Evolutionary conservation across 306 rosid genomes (phyloP), one percentile per base, ranked within the genome.

Genomic region (Purshia tridentata): DNA sequence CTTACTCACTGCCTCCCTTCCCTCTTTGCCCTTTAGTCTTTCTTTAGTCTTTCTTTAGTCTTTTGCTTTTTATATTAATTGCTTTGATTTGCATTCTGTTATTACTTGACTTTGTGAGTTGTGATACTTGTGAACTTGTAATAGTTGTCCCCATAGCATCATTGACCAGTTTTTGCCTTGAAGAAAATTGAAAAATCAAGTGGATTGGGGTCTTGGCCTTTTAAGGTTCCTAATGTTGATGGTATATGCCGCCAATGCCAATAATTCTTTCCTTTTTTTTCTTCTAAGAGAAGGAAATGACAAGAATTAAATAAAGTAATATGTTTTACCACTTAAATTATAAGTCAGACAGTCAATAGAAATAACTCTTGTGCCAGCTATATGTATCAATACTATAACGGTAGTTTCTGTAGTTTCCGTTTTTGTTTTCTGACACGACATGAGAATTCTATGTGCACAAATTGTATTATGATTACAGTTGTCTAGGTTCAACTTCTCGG

Each of bases 51-150:
- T 9, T 9, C 16, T 37, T 67, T 61, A 52, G 18, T 23, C 9
- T 41, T 41, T 39, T 39, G 40, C 51, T 6, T 37, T 58, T 19
- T 40, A n/a, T 29, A 59, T 59, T 59, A 35, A 59, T 48, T 39
- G 42, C 42, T 68, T 68, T 69, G 10, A 16, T 18, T 44, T 51
- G 29, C 63, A 51, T 15, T 39, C 47, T 22, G 52, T 40, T 37
- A 48, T 4, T 39, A 16, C 74, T 50, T 44, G 66, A 70, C 65
- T 44, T 55, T 42, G 75, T 70, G 47, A 56, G 22, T 2, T 56
- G 54, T 8, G 42, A 23, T 22, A 18, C 4, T 15, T 20, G 29
- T 56, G n/a, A n/a, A n/a, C n/a, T n/a, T n/a, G 54, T 8, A 55
- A 23, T 22, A 18, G 4, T 15, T 20, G 29, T 56, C 54, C 45